These are phyloP conservation scores for Escovopsis sp. DNA, from an alignment of 2,329 filamentous ascomycete genomes.

Conservation along the genomic window DNA sequence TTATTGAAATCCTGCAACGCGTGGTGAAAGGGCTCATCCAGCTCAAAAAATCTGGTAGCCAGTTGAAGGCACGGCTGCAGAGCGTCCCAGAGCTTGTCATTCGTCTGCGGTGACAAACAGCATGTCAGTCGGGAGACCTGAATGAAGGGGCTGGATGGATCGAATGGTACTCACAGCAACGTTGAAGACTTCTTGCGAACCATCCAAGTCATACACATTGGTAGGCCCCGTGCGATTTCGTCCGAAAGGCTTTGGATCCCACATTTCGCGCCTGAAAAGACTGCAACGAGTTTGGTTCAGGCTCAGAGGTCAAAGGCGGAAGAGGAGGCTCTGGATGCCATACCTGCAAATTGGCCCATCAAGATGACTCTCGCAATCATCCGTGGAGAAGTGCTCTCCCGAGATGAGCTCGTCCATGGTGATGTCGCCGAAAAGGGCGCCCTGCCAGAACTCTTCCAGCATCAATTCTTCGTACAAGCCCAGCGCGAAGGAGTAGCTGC, in stretches of 20 bases:
- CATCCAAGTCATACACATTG: neutral
- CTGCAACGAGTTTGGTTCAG: neutral
- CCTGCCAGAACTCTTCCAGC: slow-evolving; percentile 18
- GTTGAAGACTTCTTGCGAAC: neutral
- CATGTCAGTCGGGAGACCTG: no score
- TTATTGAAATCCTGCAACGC: slow-evolving; percentile 12
- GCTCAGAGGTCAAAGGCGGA: neutral
- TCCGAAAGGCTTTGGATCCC: slow-evolving; percentile 1
- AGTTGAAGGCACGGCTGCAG: slow-evolving; percentile 15
- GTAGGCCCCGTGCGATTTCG: neutral
- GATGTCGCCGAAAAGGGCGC: slow-evolving; percentile 12
- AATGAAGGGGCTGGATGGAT: neutral
- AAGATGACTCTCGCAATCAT: slow-evolving; percentile 5
- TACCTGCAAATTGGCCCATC: slow-evolving; percentile 11
- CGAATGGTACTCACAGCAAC: neutral
- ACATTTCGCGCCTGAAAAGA: slow-evolving; percentile 1
- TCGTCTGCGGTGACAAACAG: no score
- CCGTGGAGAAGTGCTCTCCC: slow-evolving; percentile 11
- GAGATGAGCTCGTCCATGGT: slow-evolving; percentile 17
- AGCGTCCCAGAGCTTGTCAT: slow-evolving; percentile 14
- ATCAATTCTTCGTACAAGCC: slow-evolving; percentile 10
- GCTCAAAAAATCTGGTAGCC: slow-evolving; percentile 10
- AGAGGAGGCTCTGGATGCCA: slow-evolving; percentile 6
- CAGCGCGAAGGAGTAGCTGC: slow-evolving; percentile 5
- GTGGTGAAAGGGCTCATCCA: slow-evolving; percentile 8